These are phyloP conservation scores for Yamadazyma taylorii DNA, from an alignment of 1,139 yeast species.

Conservation along the genomic window DNA sequence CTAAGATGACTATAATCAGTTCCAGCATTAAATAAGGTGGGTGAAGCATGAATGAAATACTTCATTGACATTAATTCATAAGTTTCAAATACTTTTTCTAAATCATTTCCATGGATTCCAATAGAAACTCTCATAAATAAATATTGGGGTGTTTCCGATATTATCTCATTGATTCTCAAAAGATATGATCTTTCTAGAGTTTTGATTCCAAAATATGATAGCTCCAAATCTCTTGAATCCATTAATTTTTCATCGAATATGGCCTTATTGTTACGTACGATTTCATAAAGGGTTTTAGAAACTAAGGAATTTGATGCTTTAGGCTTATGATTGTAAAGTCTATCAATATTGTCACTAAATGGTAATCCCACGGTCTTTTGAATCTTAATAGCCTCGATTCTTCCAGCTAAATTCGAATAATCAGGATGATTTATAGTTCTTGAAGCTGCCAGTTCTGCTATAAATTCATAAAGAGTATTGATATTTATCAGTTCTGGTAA, in stretches of 20 bases:
- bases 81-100: slow-evolving; percentile 44
- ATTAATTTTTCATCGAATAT: slow-evolving; percentile 38
- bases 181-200: slow-evolving; percentile 52
- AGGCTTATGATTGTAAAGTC: slow-evolving; percentile 20
- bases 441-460: slow-evolving; percentile 48
- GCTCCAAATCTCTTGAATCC: slow-evolving; percentile 37
- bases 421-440: slow-evolving; percentile 48
- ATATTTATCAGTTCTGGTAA: slow-evolving; percentile 35
- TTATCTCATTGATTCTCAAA: slow-evolving; percentile 30
- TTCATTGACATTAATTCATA: slow-evolving; percentile 52
- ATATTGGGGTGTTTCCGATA: slow-evolving; percentile 53
- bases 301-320: slow-evolving; percentile 12
- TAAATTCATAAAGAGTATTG: slow-evolving; percentile 35
- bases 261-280: slow-evolving; percentile 31
- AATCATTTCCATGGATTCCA: slow-evolving; percentile 48
- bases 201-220: slow-evolving; percentile 53
- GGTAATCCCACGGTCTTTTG: slow-evolving; percentile 25
- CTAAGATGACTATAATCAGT: slow-evolving; percentile 49
- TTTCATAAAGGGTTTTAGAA: slow-evolving; percentile 23
- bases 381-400: slow-evolving; percentile 37
- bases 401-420: slow-evolving; percentile 48
- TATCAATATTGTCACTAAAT: slow-evolving; percentile 36
- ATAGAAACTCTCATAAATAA: slow-evolving; percentile 52
- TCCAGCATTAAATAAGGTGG: slow-evolving; percentile 56
- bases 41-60: slow-evolving; percentile 56